Base-by-base conservation (phyloP, 306 rosid species). In the Abrus pulchellus region DNA sequence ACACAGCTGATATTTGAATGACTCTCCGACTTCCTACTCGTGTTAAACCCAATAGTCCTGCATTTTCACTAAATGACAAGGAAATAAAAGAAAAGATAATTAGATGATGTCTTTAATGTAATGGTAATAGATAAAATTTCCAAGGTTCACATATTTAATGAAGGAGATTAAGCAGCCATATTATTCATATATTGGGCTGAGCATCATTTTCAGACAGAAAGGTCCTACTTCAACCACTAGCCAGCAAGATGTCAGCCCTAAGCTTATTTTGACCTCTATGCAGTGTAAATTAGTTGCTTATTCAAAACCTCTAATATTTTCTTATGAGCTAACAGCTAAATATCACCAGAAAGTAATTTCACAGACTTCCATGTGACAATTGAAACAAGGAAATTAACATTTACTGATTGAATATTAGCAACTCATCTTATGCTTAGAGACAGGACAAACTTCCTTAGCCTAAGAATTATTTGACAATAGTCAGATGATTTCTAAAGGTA, bases 11-110 rank as follows among this genome's bases (percentile, higher is more conserved):
- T 64, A 93, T 85, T 85, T 93, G 94, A 78, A 91, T 5, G 76
- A 92, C 97, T 83, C 87, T 86, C 53, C 99, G 88, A 30, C 99
- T 95, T 83, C 97, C 95, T 76, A 91, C 78, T n/a, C 85, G 80
- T 9, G 99, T 95, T 80, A 95, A 84, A 59, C 97, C 99, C 85
- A 91, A 79, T 32, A 95, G 93, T 75, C 99, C 99, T 75, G 94
- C 99, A 87, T 91, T 95, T 89, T 93, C 95, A 70, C 97, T 95
- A 52, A 9, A 83, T 29, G 63, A 68, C 80, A 65, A 71, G 9
- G 47, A 38, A 76, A 71, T 79, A 20, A 83, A 86, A 70, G 11
- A 60, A 68, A 47, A 28, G 29, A 64, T 8, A 28, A 75, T 82
- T 70, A 80, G 82, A 59, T 47, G 3, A 60, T 59, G 64, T 68